A percentile compares a stretch with the other conserved stretches of the same genome.
Conservation (phyloP, 139 green algal species). For the Edaphochlamys debaryana region DNA sequence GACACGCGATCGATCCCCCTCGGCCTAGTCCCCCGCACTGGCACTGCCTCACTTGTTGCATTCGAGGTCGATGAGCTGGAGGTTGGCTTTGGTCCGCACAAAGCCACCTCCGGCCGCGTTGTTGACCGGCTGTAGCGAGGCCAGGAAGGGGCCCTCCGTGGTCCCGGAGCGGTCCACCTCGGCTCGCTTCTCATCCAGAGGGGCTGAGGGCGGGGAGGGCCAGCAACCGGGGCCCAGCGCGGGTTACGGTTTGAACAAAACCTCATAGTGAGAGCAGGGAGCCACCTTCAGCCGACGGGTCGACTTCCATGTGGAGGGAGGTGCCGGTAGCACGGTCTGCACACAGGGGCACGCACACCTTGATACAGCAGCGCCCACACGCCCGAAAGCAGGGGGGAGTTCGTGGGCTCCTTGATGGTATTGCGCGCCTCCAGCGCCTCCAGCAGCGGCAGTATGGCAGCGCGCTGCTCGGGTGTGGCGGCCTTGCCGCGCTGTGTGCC, state of each 20-base stretch:
- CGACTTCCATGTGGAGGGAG: too few relatives aligned
- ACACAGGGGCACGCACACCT: too few relatives aligned
- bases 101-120: not conserved
- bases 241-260: too few relatives aligned
- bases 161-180: slow-evolving; percentile 35
- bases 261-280: too few relatives aligned
- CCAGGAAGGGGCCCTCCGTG: slow-evolving; percentile 52
- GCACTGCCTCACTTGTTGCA: not conserved
- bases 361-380: slow-evolving; percentile 50
- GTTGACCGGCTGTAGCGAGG: slow-evolving; percentile 35
- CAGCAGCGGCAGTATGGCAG: slow-evolving; percentile 32
- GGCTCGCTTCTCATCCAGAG: slow-evolving; percentile 32
- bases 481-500: slow-evolving; percentile 38
- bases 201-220: slow-evolving; percentile 9
- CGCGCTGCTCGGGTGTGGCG: slow-evolving; percentile 27
- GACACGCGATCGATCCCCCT: too few relatives aligned
- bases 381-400: slow-evolving; percentile 18
- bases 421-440: slow-evolving; percentile 35
- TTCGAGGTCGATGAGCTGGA: slow-evolving; percentile 43
- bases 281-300: too few relatives aligned
- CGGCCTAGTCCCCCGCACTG: too few relatives aligned
- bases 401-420: not conserved
- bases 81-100: slow-evolving; percentile 39
- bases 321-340: too few relatives aligned
- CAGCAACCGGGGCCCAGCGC: too few relatives aligned